Conservation (phyloP, 352 stramenopile genomes). For the Aphanomyces euteiches region DNA sequence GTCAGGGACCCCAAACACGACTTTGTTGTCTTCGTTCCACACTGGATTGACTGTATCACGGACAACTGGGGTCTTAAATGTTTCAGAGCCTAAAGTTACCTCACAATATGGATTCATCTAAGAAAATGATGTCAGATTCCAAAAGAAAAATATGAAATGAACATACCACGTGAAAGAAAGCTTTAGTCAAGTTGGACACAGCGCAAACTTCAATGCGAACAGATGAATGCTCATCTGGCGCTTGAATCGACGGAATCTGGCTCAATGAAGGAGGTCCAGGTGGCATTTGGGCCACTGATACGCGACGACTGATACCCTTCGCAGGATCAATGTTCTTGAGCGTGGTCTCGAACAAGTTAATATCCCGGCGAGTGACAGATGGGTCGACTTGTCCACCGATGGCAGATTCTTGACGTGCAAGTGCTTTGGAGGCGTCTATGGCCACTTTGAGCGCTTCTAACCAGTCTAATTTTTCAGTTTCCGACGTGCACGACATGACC, state of each 20-base stretch:
- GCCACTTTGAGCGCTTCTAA: conserved; percentile 83
- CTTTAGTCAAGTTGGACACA: conserved; percentile 84
- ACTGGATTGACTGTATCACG: conserved; percentile 75
- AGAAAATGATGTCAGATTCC: not conserved
- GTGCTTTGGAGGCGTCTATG: conserved; percentile 78
- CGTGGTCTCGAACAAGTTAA: too few species aligned
- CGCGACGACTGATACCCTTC: too few species aligned
- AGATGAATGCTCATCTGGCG: conserved; percentile 62
- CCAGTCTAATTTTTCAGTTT: conserved; percentile 81
- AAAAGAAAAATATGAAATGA: conserved; percentile 28
- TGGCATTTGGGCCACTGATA: too few species aligned
- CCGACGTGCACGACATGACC: conserved; percentile 80
- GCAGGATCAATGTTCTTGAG: too few species aligned
- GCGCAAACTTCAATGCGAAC: conserved; percentile 55
- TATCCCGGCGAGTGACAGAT: too few species aligned
- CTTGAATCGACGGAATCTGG: conserved; percentile 32
- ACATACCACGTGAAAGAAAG: conserved; percentile 65
- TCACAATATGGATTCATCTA: conserved; percentile 73
- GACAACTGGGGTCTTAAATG: conserved; percentile 78
- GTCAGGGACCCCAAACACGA: conserved; percentile 66
- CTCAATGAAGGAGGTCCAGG: too few species aligned
- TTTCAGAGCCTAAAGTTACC: conserved; percentile 71
- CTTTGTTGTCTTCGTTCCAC: conserved; percentile 81
- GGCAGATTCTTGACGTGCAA: conserved; percentile 25
- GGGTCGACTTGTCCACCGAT: too few species aligned